A percentile compares a stretch with the other conserved stretches of the same genome.
These are phyloP conservation scores for Sporopachydermia quercuum DNA, from an alignment of 805 yeast species.

Conservation along the genomic window DNA sequence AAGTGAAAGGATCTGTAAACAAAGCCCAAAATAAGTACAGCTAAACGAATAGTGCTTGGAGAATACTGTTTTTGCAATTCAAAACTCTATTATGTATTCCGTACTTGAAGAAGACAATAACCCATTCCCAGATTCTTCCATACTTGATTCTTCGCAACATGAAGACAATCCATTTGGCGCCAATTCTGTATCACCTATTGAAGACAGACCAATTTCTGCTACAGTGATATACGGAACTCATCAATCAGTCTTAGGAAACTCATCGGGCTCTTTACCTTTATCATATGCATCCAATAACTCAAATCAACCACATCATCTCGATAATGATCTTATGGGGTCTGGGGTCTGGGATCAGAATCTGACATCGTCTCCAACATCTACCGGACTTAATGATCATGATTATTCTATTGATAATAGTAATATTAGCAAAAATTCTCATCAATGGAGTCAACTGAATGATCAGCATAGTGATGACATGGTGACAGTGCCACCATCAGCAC, in stretches of 20 bases:
- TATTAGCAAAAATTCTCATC: no score
- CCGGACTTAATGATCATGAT: neutral
- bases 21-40: no score
- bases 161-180: neutral
- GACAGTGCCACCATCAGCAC: neutral
- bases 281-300: neutral
- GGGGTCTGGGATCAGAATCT: neutral
- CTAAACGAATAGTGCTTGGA: no score
- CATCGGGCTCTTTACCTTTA: neutral
- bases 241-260: no score
- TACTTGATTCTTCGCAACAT: neutral
- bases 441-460: no score
- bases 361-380: neutral
- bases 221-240: neutral
- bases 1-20: no score
- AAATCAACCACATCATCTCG: no score
- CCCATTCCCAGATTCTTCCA: slow-evolving; percentile 21
- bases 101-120: slow-evolving; percentile 28
- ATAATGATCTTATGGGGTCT: neutral
- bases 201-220: neutral
- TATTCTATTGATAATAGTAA: neutral
- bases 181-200: neutral
- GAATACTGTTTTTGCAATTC: no score
- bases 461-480: neutral
- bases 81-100: neutral